A percentile compares a stretch with the other conserved stretches of the same genome.
Conservation (phyloP, 805 yeast genomes). For the Wickerhamiella shivajii region DNA sequence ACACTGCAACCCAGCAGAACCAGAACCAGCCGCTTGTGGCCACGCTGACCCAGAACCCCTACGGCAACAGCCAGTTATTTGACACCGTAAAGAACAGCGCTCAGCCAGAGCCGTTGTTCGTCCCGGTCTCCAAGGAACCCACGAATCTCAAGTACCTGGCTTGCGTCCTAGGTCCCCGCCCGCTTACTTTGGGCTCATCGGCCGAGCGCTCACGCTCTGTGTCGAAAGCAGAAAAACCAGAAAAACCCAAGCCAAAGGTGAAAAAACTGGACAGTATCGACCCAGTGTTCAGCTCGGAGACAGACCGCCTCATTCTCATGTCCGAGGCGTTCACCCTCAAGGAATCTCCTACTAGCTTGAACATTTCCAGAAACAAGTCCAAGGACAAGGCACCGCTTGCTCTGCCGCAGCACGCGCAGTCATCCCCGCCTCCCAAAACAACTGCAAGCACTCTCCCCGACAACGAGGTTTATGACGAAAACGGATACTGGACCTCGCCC, state of each 20-base stretch:
- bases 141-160: conserved; percentile 31
- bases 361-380: not conserved
- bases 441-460: conserved; percentile 21
- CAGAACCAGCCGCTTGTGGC: conserved; percentile 23
- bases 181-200: no score
- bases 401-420: conserved; percentile 1
- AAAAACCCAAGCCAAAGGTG: not conserved
- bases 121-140: conserved; percentile 40
- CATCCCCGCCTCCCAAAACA: not conserved
- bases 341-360: conserved; percentile 1
- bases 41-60: conserved; percentile 45
- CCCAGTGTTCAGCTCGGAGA: conserved; percentile 30
- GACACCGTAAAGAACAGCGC: conserved; percentile 20
- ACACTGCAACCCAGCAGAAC: conserved; percentile 1
- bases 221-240: conserved; percentile 5
- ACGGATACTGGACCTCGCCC: conserved; percentile 85
- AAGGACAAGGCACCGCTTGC: not conserved
- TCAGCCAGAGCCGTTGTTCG: conserved; percentile 31
- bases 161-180: conserved; percentile 13
- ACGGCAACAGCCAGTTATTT: conserved; percentile 65
- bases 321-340: conserved; percentile 56
- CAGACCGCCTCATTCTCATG: conserved; percentile 54
- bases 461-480: conserved; percentile 38
- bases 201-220: conserved; percentile 12
- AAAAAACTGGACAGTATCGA: conserved; percentile 11